These are phyloP conservation scores for Exophiala lecanii-corni DNA, from an alignment of 2,329 filamentous ascomycete species.

Conservation along the genomic window DNA sequence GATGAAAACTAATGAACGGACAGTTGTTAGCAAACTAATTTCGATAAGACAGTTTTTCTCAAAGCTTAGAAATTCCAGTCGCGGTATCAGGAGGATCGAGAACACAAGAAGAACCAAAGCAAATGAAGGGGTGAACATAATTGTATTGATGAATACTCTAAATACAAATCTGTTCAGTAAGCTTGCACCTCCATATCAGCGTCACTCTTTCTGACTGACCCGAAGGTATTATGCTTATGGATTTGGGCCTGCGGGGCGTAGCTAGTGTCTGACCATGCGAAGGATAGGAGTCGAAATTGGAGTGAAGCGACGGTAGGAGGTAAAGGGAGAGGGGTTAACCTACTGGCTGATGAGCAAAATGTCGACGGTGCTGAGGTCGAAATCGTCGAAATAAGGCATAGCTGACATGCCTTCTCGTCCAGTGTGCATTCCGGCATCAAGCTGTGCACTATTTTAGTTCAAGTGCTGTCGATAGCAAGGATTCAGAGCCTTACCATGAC, in stretches of 20 bases:
- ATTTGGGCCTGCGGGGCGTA: too few species aligned
- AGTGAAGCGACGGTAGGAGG: neutral
- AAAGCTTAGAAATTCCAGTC: too few species aligned
- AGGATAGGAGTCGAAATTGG: too few species aligned
- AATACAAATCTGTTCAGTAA: conserved; percentile 13
- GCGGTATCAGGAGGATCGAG: conserved; percentile 2
- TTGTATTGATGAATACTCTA: conserved; percentile 25
- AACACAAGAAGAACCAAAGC: too few species aligned
- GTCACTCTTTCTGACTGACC: too few species aligned
- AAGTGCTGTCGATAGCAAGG: neutral
- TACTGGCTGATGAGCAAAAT: conserved; percentile 99
- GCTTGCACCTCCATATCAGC: too few species aligned
- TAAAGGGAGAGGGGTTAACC: conserved; percentile 45
- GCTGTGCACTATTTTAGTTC: conserved; percentile 47
- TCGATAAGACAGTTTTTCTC: conserved; percentile 2
- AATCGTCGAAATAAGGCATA: conserved; percentile 96
- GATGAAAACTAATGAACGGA: conserved; percentile 69
- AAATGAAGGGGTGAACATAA: conserved; percentile 19
- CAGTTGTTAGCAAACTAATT: neutral
- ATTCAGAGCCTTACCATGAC: conserved; percentile 71
- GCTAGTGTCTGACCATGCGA: too few species aligned
- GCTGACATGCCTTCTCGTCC: conserved; percentile 77
- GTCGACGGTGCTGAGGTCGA: conserved; percentile 94
- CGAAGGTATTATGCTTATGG: too few species aligned
- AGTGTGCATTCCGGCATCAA: conserved; percentile 95